phyloP scores from a whole-genome alignment of 345 rosid species.

The Hibiscus mutabilis region DNA sequence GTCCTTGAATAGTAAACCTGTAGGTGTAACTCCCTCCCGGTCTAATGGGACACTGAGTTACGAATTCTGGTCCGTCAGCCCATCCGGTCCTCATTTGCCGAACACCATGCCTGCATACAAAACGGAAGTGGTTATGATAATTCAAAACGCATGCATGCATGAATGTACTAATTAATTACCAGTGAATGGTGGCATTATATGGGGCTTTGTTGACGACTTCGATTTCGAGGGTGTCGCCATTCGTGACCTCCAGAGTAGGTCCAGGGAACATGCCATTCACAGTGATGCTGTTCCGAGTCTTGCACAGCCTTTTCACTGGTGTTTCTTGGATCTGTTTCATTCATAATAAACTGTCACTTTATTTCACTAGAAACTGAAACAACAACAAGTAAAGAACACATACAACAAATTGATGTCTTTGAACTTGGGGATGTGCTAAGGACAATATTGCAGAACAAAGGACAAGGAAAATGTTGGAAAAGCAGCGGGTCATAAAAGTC shows the following conservation, averaged over 20 bases:
- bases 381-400: conserved; percentile 7
- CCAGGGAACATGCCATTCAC: conserved; percentile 96
- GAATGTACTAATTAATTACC: conserved; percentile 33
- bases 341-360: neutral
- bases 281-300: conserved; percentile 60
- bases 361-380: neutral
- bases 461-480: conserved; percentile 25
- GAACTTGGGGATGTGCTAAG: conserved; percentile 39
- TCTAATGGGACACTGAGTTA: conserved; percentile 91
- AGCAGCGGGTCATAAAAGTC: neutral
- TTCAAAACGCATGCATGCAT: conserved; percentile 1
- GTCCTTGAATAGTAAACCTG: conserved; percentile 77
- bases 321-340: conserved; percentile 63
- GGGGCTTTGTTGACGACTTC: conserved; percentile 57
- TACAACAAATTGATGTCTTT: conserved; percentile 71
- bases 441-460: conserved; percentile 26
- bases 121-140: neutral
- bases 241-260: conserved; percentile 65
- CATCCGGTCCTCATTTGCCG: conserved; percentile 81
- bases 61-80: conserved; percentile 95
- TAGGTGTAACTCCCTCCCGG: conserved; percentile 81
- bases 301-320: conserved; percentile 92
- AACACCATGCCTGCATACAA: conserved; percentile 64
- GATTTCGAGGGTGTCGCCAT: conserved; percentile 69
- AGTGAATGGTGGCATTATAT: conserved; percentile 80